Evolutionary conservation across 192 early-diverging fungal genomes (phyloP).

Genomic region (Coemansia sp.): DNA sequence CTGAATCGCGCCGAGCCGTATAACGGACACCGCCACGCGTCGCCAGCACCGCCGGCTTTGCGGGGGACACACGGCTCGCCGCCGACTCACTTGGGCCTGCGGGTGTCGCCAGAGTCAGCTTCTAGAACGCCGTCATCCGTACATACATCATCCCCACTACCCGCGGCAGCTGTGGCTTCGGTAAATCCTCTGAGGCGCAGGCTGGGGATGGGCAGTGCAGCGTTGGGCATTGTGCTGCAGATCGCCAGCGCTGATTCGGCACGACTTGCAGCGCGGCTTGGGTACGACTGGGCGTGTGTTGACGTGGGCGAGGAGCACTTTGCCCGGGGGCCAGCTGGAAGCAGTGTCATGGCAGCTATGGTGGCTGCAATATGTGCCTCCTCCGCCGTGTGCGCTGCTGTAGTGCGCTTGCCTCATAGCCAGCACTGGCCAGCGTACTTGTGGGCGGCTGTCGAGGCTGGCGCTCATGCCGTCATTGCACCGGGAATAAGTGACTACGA

Average conservation of each 20-base stretch:
- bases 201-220: conserved; percentile 16
- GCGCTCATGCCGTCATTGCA: conserved; percentile 43
- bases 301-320: conserved; percentile 28
- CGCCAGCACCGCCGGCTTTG: conserved; percentile 1
- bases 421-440: conserved; percentile 32
- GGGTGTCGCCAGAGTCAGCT: background rate
- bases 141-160: conserved; percentile 1
- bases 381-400: conserved; percentile 19
- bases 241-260: conserved; percentile 41
- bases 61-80: background rate
- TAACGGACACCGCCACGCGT: background rate
- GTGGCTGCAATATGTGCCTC: conserved; percentile 30
- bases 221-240: conserved; percentile 39
- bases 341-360: conserved; percentile 39
- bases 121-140: background rate
- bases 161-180: background rate
- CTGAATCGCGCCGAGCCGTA: conserved; percentile 5
- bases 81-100: background rate
- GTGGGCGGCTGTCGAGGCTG: conserved; percentile 38
- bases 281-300: conserved; percentile 48
- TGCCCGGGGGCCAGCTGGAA: conserved; percentile 17
- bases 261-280: conserved; percentile 23
- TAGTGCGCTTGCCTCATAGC: conserved; percentile 41
- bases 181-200: conserved; percentile 16
- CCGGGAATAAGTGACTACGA: conserved; percentile 27